Conservation (phyloP, 768 basidiomycete genomes). For the Exidia glandulosa region DNA sequence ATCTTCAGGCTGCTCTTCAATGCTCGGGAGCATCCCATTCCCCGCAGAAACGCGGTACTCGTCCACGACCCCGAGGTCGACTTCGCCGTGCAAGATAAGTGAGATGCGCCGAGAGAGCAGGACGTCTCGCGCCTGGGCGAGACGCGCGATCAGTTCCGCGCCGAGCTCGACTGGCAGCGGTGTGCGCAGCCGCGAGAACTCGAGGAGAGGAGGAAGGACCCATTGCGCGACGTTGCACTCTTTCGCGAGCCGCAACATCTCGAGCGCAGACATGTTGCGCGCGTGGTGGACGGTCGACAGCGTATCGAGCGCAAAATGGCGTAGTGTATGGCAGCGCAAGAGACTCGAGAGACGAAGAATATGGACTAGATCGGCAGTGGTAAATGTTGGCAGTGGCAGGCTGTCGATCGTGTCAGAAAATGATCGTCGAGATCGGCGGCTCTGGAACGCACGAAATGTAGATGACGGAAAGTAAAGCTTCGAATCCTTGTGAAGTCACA, state of each 20-base stretch:
- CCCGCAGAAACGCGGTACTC: too few relatives aligned
- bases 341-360: not conserved
- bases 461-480: not conserved
- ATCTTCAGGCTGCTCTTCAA: not conserved
- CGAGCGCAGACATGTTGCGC: not conserved
- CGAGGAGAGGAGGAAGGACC: not conserved
- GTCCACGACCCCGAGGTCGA: not conserved
- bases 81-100: not conserved
- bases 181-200: not conserved
- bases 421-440: not conserved
- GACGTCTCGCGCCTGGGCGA: not conserved
- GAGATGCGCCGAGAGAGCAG: not conserved
- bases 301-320: not conserved
- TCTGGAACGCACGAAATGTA: not conserved
- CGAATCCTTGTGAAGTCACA: not conserved
- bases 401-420: not conserved
- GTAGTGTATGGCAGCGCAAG: not conserved
- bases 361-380: not conserved
- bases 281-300: not conserved
- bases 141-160: not conserved
- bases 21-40: too few relatives aligned
- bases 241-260: not conserved
- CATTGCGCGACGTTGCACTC: not conserved
- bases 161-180: not conserved
- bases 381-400: not conserved